Conservation (phyloP, 306 rosid species). For the Urtica urens region DNA sequence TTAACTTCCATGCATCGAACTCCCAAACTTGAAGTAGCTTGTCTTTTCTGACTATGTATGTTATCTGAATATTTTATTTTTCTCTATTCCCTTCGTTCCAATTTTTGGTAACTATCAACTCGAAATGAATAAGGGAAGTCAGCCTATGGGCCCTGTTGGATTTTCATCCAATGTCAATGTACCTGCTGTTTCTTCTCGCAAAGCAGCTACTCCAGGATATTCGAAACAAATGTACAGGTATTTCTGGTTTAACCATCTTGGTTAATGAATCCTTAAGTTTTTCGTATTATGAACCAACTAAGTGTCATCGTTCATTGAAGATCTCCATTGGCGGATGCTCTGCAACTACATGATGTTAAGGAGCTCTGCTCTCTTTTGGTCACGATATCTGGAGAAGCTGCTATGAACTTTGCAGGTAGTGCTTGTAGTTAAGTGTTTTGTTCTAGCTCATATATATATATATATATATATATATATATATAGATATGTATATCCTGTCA, state of each 20-base stretch:
- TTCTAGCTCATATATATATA: slow-evolving; percentile 10
- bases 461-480: neutral
- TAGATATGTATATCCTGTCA: too few relatives aligned
- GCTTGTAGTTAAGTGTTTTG: slow-evolving; percentile 13
- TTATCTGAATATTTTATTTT: neutral
- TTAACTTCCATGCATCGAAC: slow-evolving; percentile 10
- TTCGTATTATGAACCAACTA: slow-evolving; percentile 10
- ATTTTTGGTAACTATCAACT: slow-evolving; percentile 1
- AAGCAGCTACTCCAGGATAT: slow-evolving; percentile 31
- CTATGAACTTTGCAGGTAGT: slow-evolving; percentile 47
- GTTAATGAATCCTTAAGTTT: neutral
- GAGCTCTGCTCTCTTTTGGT: slow-evolving; percentile 60
- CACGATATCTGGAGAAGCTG: slow-evolving; percentile 44
- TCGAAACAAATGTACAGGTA: slow-evolving; percentile 46
- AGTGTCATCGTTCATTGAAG: slow-evolving; percentile 30
- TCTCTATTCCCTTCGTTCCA: slow-evolving; percentile 2
- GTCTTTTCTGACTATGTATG: neutral
- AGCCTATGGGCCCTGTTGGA: slow-evolving; percentile 23
- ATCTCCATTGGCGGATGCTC: slow-evolving; percentile 50
- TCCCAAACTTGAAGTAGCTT: neutral
- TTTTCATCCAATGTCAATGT: slow-evolving; percentile 20
- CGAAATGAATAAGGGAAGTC: slow-evolving; percentile 37
- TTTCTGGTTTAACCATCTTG: slow-evolving; percentile 12
- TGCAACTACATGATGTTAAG: slow-evolving; percentile 50
- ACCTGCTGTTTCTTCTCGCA: slow-evolving; percentile 22